phyloP scores from a whole-genome alignment of 1,284 basidiomycete genomes.

The Puccinia hordei region DNA sequence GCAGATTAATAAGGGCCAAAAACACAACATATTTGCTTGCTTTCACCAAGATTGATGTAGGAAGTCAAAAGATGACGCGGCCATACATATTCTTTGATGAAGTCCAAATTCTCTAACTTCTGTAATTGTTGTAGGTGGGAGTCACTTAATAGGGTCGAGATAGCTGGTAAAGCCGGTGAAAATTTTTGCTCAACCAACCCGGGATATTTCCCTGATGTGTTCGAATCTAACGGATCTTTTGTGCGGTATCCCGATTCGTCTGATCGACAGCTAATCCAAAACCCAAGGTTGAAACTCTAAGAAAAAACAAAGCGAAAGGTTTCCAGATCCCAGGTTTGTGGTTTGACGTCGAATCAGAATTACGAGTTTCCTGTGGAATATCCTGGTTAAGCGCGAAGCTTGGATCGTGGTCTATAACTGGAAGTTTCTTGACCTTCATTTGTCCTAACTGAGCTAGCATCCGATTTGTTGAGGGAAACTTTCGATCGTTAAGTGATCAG shows the following conservation, averaged over 20 bases:
- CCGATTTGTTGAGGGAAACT: background rate
- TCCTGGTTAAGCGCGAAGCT: conserved; percentile 15
- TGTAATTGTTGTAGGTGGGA: conserved; percentile 37
- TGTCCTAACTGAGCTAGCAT: conserved; percentile 30
- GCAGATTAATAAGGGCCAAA: conserved; percentile 34
- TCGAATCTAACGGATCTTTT: conserved; percentile 36
- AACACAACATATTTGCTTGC: conserved; percentile 39
- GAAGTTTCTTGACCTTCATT: conserved; percentile 40
- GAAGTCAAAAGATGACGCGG: conserved; percentile 36
- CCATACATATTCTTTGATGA: conserved; percentile 38
- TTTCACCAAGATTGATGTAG: conserved; percentile 44
- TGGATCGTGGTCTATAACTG: conserved; percentile 6
- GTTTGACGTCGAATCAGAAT: background rate
- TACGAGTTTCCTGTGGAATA: conserved; percentile 25
- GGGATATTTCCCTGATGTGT: conserved; percentile 31
- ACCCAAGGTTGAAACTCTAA: conserved; percentile 14
- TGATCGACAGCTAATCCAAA: conserved; percentile 35
- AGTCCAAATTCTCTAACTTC: conserved; percentile 33
- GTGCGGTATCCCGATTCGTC: conserved; percentile 42
- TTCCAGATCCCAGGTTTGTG: conserved; percentile 37
- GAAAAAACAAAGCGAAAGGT: conserved; percentile 28
- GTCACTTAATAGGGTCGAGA: conserved; percentile 35
- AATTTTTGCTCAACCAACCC: conserved; percentile 25
- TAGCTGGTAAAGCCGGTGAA: conserved; percentile 19
- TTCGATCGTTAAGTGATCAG: background rate